Base-by-base conservation (phyloP, 1,139 yeast species). In the Ogataea hybrid region DNA sequence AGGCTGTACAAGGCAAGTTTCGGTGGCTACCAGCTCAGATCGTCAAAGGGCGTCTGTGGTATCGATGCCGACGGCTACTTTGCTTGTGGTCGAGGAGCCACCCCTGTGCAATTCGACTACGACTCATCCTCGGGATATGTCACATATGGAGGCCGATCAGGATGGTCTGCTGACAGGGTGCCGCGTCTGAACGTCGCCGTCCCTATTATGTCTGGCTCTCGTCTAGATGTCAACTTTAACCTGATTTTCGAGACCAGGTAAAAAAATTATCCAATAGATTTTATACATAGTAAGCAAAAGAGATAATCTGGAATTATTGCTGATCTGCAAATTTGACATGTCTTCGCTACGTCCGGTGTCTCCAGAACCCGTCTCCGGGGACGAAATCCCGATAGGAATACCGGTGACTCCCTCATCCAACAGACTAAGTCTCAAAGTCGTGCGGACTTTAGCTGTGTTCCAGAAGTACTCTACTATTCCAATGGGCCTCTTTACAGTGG, bases 11-110 rank as follows among this genome's bases (percentile, higher is more conserved):
- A 78, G 41, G 77, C 82, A 28, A 75, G 77, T 27, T 81, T 78
- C 62, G 95, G 94, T 4, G 90, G 90, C n/a, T 73, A 78, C 54
- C 75, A 79, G 44, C 57, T 87, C 27, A 71, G 70, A 42, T 75
- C 92, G 1, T 77, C 87, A 28, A 80, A 76, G 56, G 96, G 96
- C 0, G 75, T 71, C 46, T 89, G 97, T 65, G 83, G 82, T 5
- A 61, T 88, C 11, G 62, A 61, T 33, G 56, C 57, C 15, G 65
- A 63, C 7, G 63, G 56, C 7, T 53, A 54, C 10, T 61, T 71
- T 20, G 53, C 51, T 10, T 75, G 77, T 54, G 59, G 61, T 27
- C 52, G 60, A 20, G 53, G 53, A n/a, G 47, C 65, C 43, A 20
- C 56, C 56, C 71, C 78, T 37, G 71, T 67, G 54, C 86, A 81